Conservation (phyloP, 768 basidiomycete genomes). For the Hygrophoropsis aurantiaca region DNA sequence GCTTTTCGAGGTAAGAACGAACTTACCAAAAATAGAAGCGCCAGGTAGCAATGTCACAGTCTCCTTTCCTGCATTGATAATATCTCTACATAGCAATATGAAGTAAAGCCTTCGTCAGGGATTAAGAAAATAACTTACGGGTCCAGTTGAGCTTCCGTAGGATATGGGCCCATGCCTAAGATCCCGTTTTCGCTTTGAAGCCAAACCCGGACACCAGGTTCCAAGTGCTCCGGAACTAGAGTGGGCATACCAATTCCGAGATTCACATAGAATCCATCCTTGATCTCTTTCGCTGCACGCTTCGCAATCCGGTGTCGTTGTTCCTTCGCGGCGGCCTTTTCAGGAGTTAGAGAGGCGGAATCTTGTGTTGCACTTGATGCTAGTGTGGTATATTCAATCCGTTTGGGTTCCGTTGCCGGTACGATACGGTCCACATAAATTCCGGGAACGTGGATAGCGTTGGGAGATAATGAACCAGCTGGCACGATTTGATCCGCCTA, state of each 20-base stretch:
- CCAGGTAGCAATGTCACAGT: constrained; percentile 91
- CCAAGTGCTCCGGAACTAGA: constrained; percentile 77
- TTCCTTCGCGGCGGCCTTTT: constrained; percentile 52
- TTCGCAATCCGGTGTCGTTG: constrained; percentile 76
- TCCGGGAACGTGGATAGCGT: constrained; percentile 79
- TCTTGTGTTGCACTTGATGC: constrained; percentile 41
- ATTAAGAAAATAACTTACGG: constrained; percentile 50
- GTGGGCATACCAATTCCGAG: constrained; percentile 92
- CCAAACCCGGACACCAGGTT: constrained; percentile 78
- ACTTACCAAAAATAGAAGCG: constrained; percentile 83
- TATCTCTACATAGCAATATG: constrained; percentile 51
- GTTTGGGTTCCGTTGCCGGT: constrained; percentile 69
- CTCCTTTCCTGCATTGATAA: constrained; percentile 95
- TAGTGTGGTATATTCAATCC: constrained; percentile 73
- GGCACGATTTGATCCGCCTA: constrained; percentile 91
- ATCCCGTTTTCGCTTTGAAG: constrained; percentile 91
- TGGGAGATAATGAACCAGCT: constrained; percentile 75
- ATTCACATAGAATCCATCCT: constrained; percentile 86
- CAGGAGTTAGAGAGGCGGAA: constrained; percentile 37
- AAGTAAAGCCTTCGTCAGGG: constrained; percentile 2
- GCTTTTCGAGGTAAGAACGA: not conserved
- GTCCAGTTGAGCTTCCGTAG: constrained; percentile 75
- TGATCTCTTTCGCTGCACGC: constrained; percentile 87
- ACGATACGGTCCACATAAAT: constrained; percentile 92
- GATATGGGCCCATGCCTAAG: constrained; percentile 89